phyloP scores from a whole-genome alignment of 2,329 filamentous ascomycete genomes.

The Cercospora sesami region DNA sequence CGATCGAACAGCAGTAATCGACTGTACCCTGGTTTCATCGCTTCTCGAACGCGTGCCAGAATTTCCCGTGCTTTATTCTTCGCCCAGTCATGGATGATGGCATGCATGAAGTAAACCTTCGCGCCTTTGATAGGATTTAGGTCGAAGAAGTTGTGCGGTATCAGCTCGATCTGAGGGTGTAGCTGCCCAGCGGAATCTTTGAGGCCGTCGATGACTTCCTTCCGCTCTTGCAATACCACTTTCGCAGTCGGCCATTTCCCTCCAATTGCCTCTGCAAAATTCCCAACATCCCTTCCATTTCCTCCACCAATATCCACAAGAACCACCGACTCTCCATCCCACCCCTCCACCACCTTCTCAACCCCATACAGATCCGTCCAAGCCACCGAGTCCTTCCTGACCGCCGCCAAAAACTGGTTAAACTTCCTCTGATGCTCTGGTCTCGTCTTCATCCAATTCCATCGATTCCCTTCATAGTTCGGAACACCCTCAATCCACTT shows the following conservation, averaged over 20 bases:
- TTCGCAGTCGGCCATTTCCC: not conserved
- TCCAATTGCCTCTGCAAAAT: conserved; percentile 3
- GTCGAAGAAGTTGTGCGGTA: conserved; percentile 27
- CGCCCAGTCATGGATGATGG: conserved; percentile 31
- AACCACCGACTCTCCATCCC: conserved; percentile 19
- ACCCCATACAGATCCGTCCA: conserved; percentile 16
- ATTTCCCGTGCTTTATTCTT: conserved; percentile 27
- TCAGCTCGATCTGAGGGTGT: conserved; percentile 10
- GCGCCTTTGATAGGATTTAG: conserved; percentile 29
- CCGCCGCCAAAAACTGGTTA: conserved; percentile 18
- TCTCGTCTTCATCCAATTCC: conserved; percentile 11
- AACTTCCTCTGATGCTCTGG: conserved; percentile 14
- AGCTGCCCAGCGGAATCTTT: not conserved
- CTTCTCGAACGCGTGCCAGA: conserved; percentile 24
- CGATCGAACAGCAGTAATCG: conserved; percentile 33
- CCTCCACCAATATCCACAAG: conserved; percentile 33
- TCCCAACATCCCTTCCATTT: conserved; percentile 23
- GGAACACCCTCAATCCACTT: conserved; percentile 14
- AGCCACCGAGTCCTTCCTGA: conserved; percentile 10
- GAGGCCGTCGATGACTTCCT: conserved; percentile 6
- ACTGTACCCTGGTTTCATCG: conserved; percentile 31
- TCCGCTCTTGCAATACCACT: conserved; percentile 17
- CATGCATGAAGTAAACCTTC: conserved; percentile 34
- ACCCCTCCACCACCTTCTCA: conserved; percentile 11
- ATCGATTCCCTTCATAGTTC: conserved; percentile 15